Evolutionary conservation across 176 grass and related monocot genomes (phyloP), one percentile per base, ranked within the genome.

Genomic region (Bothriochloa decipiens): DNA sequence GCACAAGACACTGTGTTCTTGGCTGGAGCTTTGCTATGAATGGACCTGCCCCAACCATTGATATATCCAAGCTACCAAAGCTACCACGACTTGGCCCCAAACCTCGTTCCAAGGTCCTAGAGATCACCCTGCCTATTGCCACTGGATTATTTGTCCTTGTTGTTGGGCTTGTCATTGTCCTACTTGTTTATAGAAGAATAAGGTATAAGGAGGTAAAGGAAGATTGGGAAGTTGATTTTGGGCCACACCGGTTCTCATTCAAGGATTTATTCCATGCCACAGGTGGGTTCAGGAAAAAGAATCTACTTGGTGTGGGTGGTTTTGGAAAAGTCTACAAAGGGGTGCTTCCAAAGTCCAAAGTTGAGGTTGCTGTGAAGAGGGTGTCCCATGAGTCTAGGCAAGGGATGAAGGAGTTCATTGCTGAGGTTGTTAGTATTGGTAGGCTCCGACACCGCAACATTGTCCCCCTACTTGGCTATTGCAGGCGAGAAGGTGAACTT

Each of bases 241-340:
- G 86, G 27, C 86, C 86, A 16, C 86, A 87, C 2, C 79, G 79
- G 0, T 82, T 87, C 73, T 69, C 72, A 0, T 87, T 70, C 79
- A 82, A 87, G 37, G 79, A 82, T 10, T 36, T 87, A 57, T 87
- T 70, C 79, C 26, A 35, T 39, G 86, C 86, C 0, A 87, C 86
- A 0, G 1, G 43, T 15, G 86, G 86, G 8, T 87, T 87, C 22
- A 87, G 75, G 8, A 52, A 62, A 33, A 87, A 62, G 37, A 62
- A 70, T 0, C 40, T 87, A 2, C 86, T 87, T 15, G 86, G 86
- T 7, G 64, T 36, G 2, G 86, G 86, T 27, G 86, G 86, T 11
- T 87, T 87, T 46, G 85, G 85, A n/a, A 81, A 68, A 49, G 85
- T 87, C 0, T 87, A 87, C 70, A 81, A 20, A 60, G 85, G 85